phyloP scores from a whole-genome alignment of 192 early-diverging fungal genomes.

The Entomortierella lignicola region DNA sequence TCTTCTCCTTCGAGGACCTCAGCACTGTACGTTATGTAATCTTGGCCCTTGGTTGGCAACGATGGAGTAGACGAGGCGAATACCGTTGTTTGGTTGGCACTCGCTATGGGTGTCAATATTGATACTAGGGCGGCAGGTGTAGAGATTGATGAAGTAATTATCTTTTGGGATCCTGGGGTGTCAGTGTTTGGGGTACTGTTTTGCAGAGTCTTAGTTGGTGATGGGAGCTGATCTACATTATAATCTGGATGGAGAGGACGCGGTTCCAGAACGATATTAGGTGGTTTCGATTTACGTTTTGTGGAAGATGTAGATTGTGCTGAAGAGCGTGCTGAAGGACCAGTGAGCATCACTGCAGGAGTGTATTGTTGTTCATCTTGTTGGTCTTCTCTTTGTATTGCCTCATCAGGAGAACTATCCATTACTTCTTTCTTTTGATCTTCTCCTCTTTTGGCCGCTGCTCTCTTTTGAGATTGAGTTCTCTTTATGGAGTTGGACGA shows the following conservation, averaged over 20 bases:
- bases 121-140: constrained; percentile 6
- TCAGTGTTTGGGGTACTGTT: neutral
- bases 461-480: constrained; percentile 17
- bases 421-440: neutral
- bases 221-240: neutral
- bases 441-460: neutral
- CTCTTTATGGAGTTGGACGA: constrained; percentile 41
- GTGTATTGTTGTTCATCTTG: constrained; percentile 24
- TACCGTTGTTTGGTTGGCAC: neutral
- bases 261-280: constrained; percentile 39
- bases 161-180: neutral
- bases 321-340: constrained; percentile 42
- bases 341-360: constrained; percentile 40
- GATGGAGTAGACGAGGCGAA: constrained; percentile 1
- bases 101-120: neutral
- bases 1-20: neutral
- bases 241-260: constrained; percentile 26
- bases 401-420: neutral
- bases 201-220: neutral
- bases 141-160: neutral
- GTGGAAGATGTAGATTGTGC: constrained; percentile 29
- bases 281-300: neutral
- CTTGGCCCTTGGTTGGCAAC: neutral
- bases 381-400: neutral
- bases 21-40: neutral